phyloP scores from a whole-genome alignment of 768 basidiomycete genomes.

The Cyathus striatus region DNA sequence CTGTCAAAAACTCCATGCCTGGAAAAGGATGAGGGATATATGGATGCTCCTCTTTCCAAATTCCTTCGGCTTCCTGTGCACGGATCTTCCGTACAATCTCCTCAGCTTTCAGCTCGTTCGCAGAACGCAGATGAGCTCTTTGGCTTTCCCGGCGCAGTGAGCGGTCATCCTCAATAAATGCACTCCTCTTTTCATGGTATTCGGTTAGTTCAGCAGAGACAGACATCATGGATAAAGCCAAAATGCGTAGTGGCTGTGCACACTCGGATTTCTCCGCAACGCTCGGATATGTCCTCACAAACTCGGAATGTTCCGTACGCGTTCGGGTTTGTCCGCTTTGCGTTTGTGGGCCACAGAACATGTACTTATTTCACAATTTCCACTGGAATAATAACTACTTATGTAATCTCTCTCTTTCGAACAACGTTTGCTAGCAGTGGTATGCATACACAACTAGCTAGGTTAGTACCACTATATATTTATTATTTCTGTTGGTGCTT shows the following conservation, averaged over 20 bases:
- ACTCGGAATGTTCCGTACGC: no score
- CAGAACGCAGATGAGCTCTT: slow-evolving; percentile 18
- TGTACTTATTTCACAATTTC: no score
- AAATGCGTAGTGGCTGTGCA: no score
- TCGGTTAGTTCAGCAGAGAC: slow-evolving; percentile 12
- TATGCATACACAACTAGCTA: no score
- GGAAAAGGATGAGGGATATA: slow-evolving; percentile 61
- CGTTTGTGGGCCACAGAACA: no score
- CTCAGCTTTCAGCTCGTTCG: slow-evolving; percentile 50
- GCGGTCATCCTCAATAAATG: slow-evolving; percentile 39
- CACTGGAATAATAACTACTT: no score
- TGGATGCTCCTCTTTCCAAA: slow-evolving; percentile 56
- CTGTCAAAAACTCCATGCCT: slow-evolving; percentile 76
- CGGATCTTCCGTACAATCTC: slow-evolving; percentile 50
- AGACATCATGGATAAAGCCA: slow-evolving; percentile 5
- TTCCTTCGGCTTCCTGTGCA: slow-evolving; percentile 40
- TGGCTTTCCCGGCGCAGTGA: slow-evolving; percentile 46
- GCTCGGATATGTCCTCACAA: no score
- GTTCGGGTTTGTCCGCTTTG: no score
- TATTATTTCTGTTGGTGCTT: no score
- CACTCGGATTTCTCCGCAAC: background rate
- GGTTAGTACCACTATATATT: no score
- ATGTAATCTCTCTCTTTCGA: no score
- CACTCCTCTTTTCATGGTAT: slow-evolving; percentile 25
- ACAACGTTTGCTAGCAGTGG: no score